Evolutionary conservation across 2,329 filamentous ascomycete genomes (phyloP).

Genomic region (Diaporthe helianthi): DNA sequence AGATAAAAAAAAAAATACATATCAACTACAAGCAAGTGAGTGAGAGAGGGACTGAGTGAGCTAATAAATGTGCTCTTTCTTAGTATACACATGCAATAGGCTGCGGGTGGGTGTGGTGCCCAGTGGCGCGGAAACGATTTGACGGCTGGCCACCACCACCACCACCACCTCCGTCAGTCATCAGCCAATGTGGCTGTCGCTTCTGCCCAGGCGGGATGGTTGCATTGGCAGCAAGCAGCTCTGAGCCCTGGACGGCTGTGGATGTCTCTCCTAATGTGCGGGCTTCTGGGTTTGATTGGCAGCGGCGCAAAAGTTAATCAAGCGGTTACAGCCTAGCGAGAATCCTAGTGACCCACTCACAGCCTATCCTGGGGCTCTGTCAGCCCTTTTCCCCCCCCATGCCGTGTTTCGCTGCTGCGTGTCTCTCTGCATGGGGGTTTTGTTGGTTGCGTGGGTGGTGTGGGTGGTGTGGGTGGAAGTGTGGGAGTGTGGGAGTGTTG

Average conservation of each 20-base stretch:
- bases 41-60: too few species aligned
- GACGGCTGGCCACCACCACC: too few species aligned
- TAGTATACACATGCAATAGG: too few species aligned
- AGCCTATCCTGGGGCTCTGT: conserved; percentile 25
- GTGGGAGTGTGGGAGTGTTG: neutral
- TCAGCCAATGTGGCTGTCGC: too few species aligned
- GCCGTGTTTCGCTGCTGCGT: conserved; percentile 22
- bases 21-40: neutral
- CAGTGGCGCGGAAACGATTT: too few species aligned
- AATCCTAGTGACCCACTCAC: conserved; percentile 24
- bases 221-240: conserved; percentile 17
- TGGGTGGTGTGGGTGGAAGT: too few species aligned
- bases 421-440: conserved; percentile 21
- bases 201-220: conserved; percentile 15
- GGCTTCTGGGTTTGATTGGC: conserved; percentile 17
- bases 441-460: too few species aligned
- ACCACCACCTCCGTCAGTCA: too few species aligned
- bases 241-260: conserved; percentile 7
- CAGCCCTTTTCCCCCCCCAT: conserved; percentile 24
- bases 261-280: conserved; percentile 16
- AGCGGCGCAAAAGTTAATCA: conserved; percentile 22
- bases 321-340: conserved; percentile 31
- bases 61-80: too few species aligned
- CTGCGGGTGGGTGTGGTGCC: neutral
- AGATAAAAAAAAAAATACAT: too few species aligned